These are phyloP conservation scores for Darksidea phi DNA, from an alignment of 495 filamentous ascomycete species.

Conservation along the genomic window DNA sequence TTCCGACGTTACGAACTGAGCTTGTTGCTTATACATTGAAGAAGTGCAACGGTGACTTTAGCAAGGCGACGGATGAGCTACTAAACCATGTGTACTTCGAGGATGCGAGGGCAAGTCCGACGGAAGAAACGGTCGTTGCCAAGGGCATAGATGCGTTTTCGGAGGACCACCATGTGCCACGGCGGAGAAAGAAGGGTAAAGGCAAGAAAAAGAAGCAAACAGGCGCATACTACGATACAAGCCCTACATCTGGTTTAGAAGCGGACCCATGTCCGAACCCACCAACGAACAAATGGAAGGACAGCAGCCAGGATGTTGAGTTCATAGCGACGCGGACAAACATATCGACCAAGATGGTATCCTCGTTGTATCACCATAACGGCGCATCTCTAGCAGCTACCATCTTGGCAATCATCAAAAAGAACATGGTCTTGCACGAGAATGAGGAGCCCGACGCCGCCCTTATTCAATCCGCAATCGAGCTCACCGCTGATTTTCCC, in stretches of 20 bases:
- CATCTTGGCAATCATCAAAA: conserved; percentile 53
- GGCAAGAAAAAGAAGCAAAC: conserved; percentile 46
- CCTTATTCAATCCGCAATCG: conserved; percentile 50
- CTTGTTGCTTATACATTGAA: conserved; percentile 64
- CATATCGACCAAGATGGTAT: conserved; percentile 51
- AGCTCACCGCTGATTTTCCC: conserved; percentile 57
- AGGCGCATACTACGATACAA: not conserved
- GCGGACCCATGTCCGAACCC: not conserved
- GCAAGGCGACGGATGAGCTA: conserved; percentile 75
- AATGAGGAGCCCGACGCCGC: conserved; percentile 42
- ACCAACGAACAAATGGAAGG: conserved; percentile 56
- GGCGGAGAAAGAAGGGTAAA: conserved; percentile 49
- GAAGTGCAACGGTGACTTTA: conserved; percentile 61
- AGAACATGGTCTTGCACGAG: conserved; percentile 42
- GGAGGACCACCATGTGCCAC: conserved; percentile 45
- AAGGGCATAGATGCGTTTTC: conserved; percentile 82
- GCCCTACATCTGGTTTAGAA: conserved; percentile 21
- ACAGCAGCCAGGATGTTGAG: conserved; percentile 56
- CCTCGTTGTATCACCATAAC: conserved; percentile 62
- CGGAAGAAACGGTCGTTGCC: conserved; percentile 48
- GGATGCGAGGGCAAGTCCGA: conserved; percentile 48
- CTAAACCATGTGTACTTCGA: conserved; percentile 73
- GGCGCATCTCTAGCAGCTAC: conserved; percentile 58
- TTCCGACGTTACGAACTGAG: conserved; percentile 62
- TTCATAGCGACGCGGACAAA: conserved; percentile 56